phyloP scores from a whole-genome alignment of 257 asterid species.

The Cordia subcordata region DNA sequence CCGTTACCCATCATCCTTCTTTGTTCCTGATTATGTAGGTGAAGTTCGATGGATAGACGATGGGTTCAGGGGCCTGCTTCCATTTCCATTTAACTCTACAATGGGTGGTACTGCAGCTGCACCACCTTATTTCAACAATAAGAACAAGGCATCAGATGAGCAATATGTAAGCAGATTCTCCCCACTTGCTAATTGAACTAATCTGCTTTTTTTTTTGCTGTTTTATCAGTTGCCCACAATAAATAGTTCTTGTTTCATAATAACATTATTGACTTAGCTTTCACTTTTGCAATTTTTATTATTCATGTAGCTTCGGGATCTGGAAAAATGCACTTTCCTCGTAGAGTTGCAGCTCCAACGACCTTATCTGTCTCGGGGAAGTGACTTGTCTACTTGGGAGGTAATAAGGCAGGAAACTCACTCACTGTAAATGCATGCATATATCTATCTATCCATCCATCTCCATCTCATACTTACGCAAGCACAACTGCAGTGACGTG shows the following conservation, averaged over 20 bases:
- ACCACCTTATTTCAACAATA: conserved; percentile 81
- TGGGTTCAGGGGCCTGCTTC: conserved; percentile 96
- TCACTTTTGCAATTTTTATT: conserved; percentile 2
- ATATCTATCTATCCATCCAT: conserved; percentile 11
- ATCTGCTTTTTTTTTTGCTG: conserved; percentile 1
- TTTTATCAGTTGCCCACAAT: neutral
- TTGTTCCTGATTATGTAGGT: conserved; percentile 68
- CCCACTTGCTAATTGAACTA: conserved; percentile 6
- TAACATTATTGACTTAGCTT: neutral
- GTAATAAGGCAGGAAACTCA: conserved; percentile 19
- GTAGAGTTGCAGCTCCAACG: conserved; percentile 82
- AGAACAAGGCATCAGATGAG: conserved; percentile 81
- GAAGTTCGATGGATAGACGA: conserved; percentile 96
- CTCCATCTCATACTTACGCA: neutral
- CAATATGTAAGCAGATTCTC: conserved; percentile 64
- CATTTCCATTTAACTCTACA: conserved; percentile 82
- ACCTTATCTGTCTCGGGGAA: conserved; percentile 77
- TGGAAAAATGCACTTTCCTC: conserved; percentile 75
- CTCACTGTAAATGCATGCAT: neutral
- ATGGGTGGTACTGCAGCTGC: conserved; percentile 94
- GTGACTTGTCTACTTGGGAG: conserved; percentile 92
- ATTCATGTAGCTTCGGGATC: conserved; percentile 58
- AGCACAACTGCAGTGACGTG: neutral
- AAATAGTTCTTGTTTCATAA: neutral
- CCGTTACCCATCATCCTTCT: conserved; percentile 87